phyloP scores from a whole-genome alignment of 73 alveolate species.

The Paramecium pentaurelia region DNA sequence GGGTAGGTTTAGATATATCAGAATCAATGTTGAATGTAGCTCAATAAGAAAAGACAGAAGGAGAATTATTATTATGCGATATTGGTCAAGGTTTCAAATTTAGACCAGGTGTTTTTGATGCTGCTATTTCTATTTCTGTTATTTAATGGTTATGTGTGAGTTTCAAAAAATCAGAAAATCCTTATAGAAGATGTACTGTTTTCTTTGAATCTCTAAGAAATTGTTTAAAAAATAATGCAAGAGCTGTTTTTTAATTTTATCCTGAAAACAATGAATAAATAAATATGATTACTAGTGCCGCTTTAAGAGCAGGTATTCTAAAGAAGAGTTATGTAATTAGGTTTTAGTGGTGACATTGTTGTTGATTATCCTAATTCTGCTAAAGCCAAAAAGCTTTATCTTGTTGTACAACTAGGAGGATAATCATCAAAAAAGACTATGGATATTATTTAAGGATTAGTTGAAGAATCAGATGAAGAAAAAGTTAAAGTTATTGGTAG shows the following conservation, averaged over 20 bases:
- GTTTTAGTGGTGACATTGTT: constrained; percentile 95
- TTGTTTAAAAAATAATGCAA: constrained; percentile 86
- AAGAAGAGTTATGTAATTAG: constrained; percentile 35
- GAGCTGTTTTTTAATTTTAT: constrained; percentile 92
- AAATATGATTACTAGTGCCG: constrained; percentile 88
- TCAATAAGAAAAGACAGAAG: constrained; percentile 80
- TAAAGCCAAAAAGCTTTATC: constrained; percentile 91
- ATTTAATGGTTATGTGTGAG: constrained; percentile 95
- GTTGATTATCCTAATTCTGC: constrained; percentile 95
- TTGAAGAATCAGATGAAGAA: constrained; percentile 55
- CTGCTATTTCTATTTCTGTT: constrained; percentile 94
- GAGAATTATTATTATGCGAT: constrained; percentile 88
- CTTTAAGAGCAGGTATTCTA: constrained; percentile 75
- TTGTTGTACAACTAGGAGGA: constrained; percentile 68
- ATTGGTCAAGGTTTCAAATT: constrained; percentile 96
- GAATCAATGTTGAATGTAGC: constrained; percentile 94
- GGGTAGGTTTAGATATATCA: constrained; percentile 97
- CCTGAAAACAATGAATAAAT: constrained; percentile 92
- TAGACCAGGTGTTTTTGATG: constrained; percentile 94
- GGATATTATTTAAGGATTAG: constrained; percentile 49
- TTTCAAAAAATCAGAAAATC: constrained; percentile 85
- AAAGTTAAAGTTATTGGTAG: constrained; percentile 14
- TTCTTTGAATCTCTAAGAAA: constrained; percentile 87
- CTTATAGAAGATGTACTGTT: constrained; percentile 78
- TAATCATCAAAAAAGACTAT: constrained; percentile 30